A percentile compares a stretch with the other conserved stretches of the same genome.
Evolutionary conservation across 805 yeast species (phyloP).

Genomic region (Kodamaea hsintzibuensis): DNA sequence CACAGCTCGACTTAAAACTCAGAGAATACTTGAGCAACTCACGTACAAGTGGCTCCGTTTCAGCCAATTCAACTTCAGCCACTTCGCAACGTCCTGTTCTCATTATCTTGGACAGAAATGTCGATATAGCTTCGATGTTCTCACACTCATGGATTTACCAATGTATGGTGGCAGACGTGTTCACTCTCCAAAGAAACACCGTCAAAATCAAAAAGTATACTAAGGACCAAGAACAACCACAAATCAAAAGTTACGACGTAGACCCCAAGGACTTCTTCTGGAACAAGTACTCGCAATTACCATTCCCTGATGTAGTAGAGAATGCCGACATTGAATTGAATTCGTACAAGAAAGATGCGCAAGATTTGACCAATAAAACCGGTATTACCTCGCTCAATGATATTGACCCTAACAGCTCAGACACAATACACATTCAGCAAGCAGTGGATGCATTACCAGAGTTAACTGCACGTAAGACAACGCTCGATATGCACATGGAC

Average conservation of each 20-base stretch:
- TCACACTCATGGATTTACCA: conserved; percentile 98
- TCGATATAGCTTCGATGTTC: conserved; percentile 91
- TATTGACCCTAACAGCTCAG: conserved; percentile 60
- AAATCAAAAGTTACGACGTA: conserved; percentile 71
- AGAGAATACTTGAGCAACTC: conserved; percentile 84
- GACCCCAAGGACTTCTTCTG: conserved; percentile 95
- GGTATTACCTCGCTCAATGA: conserved; percentile 74
- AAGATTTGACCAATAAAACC: conserved; percentile 76
- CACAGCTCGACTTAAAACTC: conserved; percentile 76
- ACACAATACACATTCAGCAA: conserved; percentile 70
- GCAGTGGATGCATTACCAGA: conserved; percentile 94
- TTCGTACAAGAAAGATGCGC: conserved; percentile 82
- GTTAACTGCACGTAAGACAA: conserved; percentile 79
- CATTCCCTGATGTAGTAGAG: conserved; percentile 99
- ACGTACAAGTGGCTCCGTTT: conserved; percentile 20
- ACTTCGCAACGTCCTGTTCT: conserved; percentile 65
- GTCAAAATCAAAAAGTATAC: conserved; percentile 54
- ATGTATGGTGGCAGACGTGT: conserved; percentile 92
- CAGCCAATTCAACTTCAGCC: background rate
- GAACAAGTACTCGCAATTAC: conserved; percentile 77
- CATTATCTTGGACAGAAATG: conserved; percentile 80
- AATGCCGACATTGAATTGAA: conserved; percentile 84
- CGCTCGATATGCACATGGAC: conserved; percentile 96
- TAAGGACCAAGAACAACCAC: conserved; percentile 29
- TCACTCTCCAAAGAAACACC: conserved; percentile 78